Percentiles rank a stretch among this genome's conserved stretches.
phyloP scores from a whole-genome alignment of 2,329 filamentous ascomycete species.

The Paracamarosporium sp. region DNA sequence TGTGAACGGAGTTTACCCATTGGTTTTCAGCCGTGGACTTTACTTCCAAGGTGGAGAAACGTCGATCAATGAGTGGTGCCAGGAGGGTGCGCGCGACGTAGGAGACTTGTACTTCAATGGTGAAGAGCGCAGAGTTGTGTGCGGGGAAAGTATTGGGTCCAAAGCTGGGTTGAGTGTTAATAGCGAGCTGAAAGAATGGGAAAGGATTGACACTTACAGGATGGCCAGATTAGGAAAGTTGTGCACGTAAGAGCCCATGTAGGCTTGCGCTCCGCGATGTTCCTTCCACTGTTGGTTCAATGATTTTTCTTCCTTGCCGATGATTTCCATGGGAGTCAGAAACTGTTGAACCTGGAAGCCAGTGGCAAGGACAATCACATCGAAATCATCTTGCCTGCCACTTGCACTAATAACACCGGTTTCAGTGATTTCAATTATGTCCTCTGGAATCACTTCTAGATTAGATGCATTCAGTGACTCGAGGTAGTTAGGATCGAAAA shows the following conservation, averaged over 20 bases:
- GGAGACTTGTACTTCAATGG: conserved; percentile 37
- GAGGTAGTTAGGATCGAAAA: conserved; percentile 34
- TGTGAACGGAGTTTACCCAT: conserved; percentile 39
- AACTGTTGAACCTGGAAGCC: conserved; percentile 47
- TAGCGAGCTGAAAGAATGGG: not conserved
- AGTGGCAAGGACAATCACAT: conserved; percentile 44
- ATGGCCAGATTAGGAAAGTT: conserved; percentile 34
- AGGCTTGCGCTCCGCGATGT: conserved; percentile 23
- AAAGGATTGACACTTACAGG: conserved; percentile 5
- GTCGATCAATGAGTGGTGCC: conserved; percentile 40
- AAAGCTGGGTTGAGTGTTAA: conserved; percentile 15
- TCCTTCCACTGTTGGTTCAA: conserved; percentile 27
- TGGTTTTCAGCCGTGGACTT: conserved; percentile 41
- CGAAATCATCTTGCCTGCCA: conserved; percentile 26
- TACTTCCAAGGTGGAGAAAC: conserved; percentile 44
- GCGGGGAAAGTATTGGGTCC: conserved; percentile 38
- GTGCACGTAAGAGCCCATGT: conserved; percentile 23
- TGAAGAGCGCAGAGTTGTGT: conserved; percentile 43
- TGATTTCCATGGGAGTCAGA: conserved; percentile 40
- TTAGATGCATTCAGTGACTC: conserved; percentile 25
- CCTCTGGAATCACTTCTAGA: conserved; percentile 24
- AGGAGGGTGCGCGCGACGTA: conserved; percentile 39
- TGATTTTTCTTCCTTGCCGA: conserved; percentile 26
- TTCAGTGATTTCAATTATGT: conserved; percentile 25
- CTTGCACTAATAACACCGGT: conserved; percentile 24